Evolutionary conservation across 179 eudicot species (phyloP), one percentile per base, ranked within the genome.

Genomic region (Nepenthes alata): DNA sequence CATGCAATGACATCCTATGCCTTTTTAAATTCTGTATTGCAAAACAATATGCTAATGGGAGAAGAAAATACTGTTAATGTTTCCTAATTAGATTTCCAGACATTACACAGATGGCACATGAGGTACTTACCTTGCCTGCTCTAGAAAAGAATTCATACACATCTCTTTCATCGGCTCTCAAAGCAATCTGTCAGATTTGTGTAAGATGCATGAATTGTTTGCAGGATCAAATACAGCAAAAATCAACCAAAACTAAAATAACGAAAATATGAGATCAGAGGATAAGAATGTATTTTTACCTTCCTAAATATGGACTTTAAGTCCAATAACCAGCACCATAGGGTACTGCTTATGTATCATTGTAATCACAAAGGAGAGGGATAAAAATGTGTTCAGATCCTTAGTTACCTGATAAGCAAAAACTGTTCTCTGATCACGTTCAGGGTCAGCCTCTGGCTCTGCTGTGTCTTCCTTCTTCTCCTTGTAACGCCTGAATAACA

Each of bases 91-190:
- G 25, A 25, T 25, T 25, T 25, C 25, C 25, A 25, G 25, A 25
- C 25, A 25, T 25, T 25, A 25, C 25, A 25, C 25, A 25, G 25
- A 25, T 25, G 25, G 25, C 25, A 25, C 25, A 25, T 25, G 25
- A 25, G 25, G 13, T 11, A 47, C 58, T 65, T 60, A 91, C 97
- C 97, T 83, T 88, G 66, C 97, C 97, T 52, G 83, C 97, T 70
- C 82, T 78, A 5, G 97, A 91, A 73, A 91, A 91, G 76, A 91
- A 91, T 54, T 88, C 94, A 57, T 79, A 91, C 50, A 91, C 79
- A 71, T 91, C 94, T 68, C 91, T 76, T 74, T 91, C 96, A 81
- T 81, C 88, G 49, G 97, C 97, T 81, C 88, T 88, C 69, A 83
- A 71, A 37, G 90, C 75, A 54, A 91, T 87, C 97, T 91, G 80